Evolutionary conservation across 2,329 filamentous ascomycete genomes (phyloP), one percentile per base, ranked within the genome.

Genomic region (Tympanopsis confertula): DNA sequence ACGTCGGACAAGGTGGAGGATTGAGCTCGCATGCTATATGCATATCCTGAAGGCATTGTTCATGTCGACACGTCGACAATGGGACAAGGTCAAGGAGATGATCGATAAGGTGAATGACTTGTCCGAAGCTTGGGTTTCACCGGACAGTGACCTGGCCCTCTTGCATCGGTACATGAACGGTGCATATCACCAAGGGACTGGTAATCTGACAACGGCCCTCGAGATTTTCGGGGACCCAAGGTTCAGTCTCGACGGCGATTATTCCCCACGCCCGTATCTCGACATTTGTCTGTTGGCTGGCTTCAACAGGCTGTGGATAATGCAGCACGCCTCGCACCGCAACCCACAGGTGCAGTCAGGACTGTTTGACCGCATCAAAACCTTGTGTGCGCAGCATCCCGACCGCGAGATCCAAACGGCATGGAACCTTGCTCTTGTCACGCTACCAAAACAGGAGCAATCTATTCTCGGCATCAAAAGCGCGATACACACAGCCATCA

Each of bases 391-490:
- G 14, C 68, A 71, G 39, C 83, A 87, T 53, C 68, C 73, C 26
- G 88, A 85, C 56, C 69, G 74, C 47, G 82, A 88, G 49, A 78
- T 95, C 40, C 72, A 75, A 44, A 81, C 83, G 20, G 85, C 85
- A 1, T 89, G 82, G 63, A 76, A 82, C 50, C 70, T 94, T 10
- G 70, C 89, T 40, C 71, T 78, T 45, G 82, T 86, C 4, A 76
- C 80, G 2, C 69, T 82, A 4, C n/a, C n/a, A n/a, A n/a, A n/a
- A n/a, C n/a, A n/a, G n/a, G n/a, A n/a, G n/a, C 62, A 69, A 35
- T 74, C 81, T 19, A 81, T 91, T 43, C 78, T 85, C 41, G 74
- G 82, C 43, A 79, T 83, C 39, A 95, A 94, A 58, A 73, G 80
- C 29, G 77, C 82, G 50, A 79, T 95, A 38, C 78, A 85, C 42